Evolutionary conservation across 2,329 filamentous ascomycete species (phyloP), one percentile per base, ranked within the genome.

Genomic region (Cyclaneusma minus): DNA sequence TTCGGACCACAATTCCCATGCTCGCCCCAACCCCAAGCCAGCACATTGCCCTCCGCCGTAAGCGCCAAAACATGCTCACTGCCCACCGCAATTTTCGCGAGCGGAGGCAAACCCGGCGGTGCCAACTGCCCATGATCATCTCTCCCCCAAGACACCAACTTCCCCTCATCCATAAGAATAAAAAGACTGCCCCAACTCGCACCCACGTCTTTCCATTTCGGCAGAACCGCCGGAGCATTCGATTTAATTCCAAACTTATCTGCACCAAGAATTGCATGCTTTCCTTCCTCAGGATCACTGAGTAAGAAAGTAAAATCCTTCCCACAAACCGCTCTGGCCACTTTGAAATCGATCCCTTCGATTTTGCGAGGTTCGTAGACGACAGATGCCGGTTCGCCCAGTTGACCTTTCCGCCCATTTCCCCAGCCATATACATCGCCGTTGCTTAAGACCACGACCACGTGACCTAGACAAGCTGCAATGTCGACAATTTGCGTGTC

Each of bases 21-120:
- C 52, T 95, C 87, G 2, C 84, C 85, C 89, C 89, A 98, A 12
- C 89, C 89, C 83, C 87, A 95, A 2, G 81, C 68, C 25, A 91
- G 53, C 2, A 93, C 69, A 26, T 74, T 65, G 2, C 69, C 69
- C 12, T 64, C 58, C 7, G 53, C 54, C 0, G 78, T 71, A 14
- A 87, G 51, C 6, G 72, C 81, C 35, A 95, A 51, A n/a, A 68
- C 71, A 50, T 98, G 89, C 50, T 95, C 89, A 44, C 87, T 94
- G 0, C 89, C 89, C 23, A 79, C 68, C 3, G 80, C 78, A n/a
- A 95, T 64, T 13, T 59, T 56, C 7, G 55, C 51, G 3, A 84
- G 43, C 2, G 46, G 43, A 0, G 75, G 73, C 2, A 91, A 47
- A 13, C 57, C 55, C 2, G 52, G 45, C 1, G 81, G 77, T 13